phyloP scores from a whole-genome alignment of 495 filamentous ascomycete species.

The Penicillium macrosclerotiorum region DNA sequence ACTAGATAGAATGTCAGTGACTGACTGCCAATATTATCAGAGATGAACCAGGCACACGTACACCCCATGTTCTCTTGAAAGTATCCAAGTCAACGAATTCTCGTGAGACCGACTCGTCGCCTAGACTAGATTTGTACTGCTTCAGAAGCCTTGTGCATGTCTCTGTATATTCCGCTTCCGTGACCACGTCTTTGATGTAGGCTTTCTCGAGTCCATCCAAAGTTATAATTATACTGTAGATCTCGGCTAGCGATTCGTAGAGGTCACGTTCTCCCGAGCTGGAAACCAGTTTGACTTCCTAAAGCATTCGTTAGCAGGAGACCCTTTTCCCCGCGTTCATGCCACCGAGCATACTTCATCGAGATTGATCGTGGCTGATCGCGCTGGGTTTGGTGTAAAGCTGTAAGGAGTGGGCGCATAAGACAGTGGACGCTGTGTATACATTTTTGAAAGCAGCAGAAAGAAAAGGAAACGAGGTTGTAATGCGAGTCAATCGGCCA shows the following conservation, averaged over 20 bases:
- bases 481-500: slow-evolving; percentile 1
- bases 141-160: slow-evolving; percentile 89
- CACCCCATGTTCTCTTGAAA: slow-evolving; percentile 93
- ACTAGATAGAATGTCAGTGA: slow-evolving; percentile 45
- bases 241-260: slow-evolving; percentile 92
- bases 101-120: slow-evolving; percentile 76
- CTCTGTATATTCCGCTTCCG: slow-evolving; percentile 89
- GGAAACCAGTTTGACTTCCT: slow-evolving; percentile 91
- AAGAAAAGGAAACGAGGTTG: neutral
- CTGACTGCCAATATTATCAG: neutral
- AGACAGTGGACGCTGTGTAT: slow-evolving; percentile 49
- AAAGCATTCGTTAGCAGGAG: slow-evolving; percentile 19
- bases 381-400: slow-evolving; percentile 74
- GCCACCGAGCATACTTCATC: slow-evolving; percentile 64
- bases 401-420: slow-evolving; percentile 92
- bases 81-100: slow-evolving; percentile 86
- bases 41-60: slow-evolving; percentile 41
- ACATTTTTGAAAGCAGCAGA: slow-evolving; percentile 25
- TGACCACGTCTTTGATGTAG: slow-evolving; percentile 92
- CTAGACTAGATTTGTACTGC: slow-evolving; percentile 93
- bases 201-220: slow-evolving; percentile 95
- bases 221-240: slow-evolving; percentile 96
- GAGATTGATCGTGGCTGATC: slow-evolving; percentile 86
- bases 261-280: slow-evolving; percentile 86
- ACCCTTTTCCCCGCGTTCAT: slow-evolving; percentile 11